Base-by-base conservation (phyloP, 345 rosid species). In the Corchorus olitorius region DNA sequence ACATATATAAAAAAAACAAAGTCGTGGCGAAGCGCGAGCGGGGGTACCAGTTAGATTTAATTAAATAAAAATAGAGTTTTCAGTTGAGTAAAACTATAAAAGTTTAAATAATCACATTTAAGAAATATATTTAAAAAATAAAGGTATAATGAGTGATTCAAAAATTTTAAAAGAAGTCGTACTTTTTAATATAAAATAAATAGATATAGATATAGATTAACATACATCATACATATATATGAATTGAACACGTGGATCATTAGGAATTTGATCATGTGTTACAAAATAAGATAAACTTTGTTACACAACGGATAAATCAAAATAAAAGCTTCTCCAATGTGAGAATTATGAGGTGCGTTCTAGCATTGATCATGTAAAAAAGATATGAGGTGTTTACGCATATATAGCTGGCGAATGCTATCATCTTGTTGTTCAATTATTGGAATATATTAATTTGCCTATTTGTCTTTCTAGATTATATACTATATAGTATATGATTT, bases 391-490 rank as follows among this genome's bases (percentile, higher is more conserved):
- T 49, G 45, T 27, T 27, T 27, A 67, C 59, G 20, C 20, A 8
- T 49, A 45, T 45, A 45, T 45, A 1, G 59, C 19, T 5, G 3
- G 6, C 43, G 16, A 53, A 53, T 3, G 56, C 56, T 55, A 53
- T 50, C 73, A 50, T 17, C 15, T 33, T 69, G 59, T 69, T 69
- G 73, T 69, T 33, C 73, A 22, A 2, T 66, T 66, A 48, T 66
- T 45, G 54, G 73, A 69, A 69, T 69, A 49, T 39, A 39, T 39
- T 39, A 39, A 39, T 50, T 16, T 69, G 53, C 19, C 39, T 67
- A 27, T 3, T 39, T 45, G 6, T 7, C 39, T 15, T 20, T 20
- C 34, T 39, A 64, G 1, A 41, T 1, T 66, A 48, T 69, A 39
- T 39, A 39, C 1, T 15, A 69, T 69, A 12, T 27, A 43, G 49